A percentile compares a stretch with the other conserved stretches of the same genome.
These are phyloP conservation scores for Pseudogymnoascus sp. DNA, from an alignment of 2,329 filamentous ascomycete genomes.

Conservation along the genomic window DNA sequence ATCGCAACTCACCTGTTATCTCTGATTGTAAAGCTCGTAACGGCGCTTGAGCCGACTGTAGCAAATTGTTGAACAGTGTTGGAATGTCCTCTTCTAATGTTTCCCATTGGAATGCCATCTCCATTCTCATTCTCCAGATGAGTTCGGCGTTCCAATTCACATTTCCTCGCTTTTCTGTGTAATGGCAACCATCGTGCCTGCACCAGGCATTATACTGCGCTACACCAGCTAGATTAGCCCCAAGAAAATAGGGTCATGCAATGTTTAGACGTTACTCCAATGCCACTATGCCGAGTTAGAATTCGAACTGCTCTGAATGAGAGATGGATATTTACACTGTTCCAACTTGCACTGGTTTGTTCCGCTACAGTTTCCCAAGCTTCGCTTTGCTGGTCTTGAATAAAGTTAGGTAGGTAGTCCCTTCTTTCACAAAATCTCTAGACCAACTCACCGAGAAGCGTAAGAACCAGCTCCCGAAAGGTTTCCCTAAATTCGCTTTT, in stretches of 20 bases:
- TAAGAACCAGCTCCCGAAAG: slow-evolving; percentile 14
- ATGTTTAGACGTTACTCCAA: slow-evolving; percentile 15
- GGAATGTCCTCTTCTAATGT: slow-evolving; percentile 26
- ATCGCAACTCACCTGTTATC: slow-evolving; percentile 13
- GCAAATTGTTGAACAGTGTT: slow-evolving; percentile 15
- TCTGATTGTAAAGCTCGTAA: slow-evolving; percentile 13
- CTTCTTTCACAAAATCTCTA: neutral
- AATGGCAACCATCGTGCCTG: slow-evolving; percentile 23
- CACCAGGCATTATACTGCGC: slow-evolving; percentile 30
- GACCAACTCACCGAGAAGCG: slow-evolving; percentile 15
- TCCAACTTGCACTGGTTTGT: slow-evolving; percentile 4
- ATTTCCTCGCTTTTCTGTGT: slow-evolving; percentile 15
- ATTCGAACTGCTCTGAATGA: slow-evolving; percentile 6
- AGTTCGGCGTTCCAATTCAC: slow-evolving; percentile 29
- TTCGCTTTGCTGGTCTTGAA: slow-evolving; percentile 14
- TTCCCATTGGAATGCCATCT: slow-evolving; percentile 26
- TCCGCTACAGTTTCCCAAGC: slow-evolving; percentile 16
- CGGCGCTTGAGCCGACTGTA: slow-evolving; percentile 12
- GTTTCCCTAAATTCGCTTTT: slow-evolving; percentile 12
- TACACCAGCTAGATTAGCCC: slow-evolving; percentile 15
- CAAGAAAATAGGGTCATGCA: neutral
- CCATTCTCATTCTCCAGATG: slow-evolving; percentile 30
- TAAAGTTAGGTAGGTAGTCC: slow-evolving; percentile 2
- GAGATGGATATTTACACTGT: slow-evolving; percentile 10
- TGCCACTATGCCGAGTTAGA: slow-evolving; percentile 17